phyloP scores from a whole-genome alignment of 1,284 basidiomycete genomes.

The Ceratobasidium sp. region DNA sequence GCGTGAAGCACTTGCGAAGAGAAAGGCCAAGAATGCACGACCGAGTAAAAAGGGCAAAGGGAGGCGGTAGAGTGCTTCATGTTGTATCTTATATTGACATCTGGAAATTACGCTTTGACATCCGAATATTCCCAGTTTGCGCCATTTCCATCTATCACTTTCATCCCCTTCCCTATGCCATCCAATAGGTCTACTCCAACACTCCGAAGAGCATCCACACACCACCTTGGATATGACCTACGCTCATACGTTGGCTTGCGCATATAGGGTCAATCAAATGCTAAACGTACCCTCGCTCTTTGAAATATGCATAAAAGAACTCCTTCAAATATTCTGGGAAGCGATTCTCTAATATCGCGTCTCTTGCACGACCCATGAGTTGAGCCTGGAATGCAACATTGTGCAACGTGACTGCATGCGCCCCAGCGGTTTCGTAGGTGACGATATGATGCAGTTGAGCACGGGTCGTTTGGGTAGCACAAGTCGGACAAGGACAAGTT shows the following conservation, averaged over 20 bases:
- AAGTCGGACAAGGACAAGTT: conserved; percentile 81
- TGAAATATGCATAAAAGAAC: conserved; percentile 79
- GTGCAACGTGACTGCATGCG: conserved; percentile 80
- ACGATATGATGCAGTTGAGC: conserved; percentile 75
- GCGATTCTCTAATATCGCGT: conserved; percentile 74
- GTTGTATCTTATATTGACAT: not conserved
- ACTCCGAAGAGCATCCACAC: conserved; percentile 75
- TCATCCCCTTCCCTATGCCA: conserved; percentile 52
- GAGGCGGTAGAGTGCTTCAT: conserved; percentile 19
- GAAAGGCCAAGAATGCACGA: conserved; percentile 77
- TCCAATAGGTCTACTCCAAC: conserved; percentile 79
- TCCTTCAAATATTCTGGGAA: conserved; percentile 76
- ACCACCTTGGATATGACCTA: conserved; percentile 77
- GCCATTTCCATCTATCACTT: conserved; percentile 64
- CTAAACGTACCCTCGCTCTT: conserved; percentile 51
- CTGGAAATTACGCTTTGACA: conserved; percentile 16
- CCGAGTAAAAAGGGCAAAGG: conserved; percentile 52
- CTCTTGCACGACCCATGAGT: conserved; percentile 78
- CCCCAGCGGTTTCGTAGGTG: conserved; percentile 78
- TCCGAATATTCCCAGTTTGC: conserved; percentile 74
- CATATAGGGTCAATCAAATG: not conserved
- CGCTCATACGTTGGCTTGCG: conserved; percentile 31
- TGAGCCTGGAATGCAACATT: conserved; percentile 83
- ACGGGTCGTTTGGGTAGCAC: conserved; percentile 65
- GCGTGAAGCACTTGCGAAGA: conserved; percentile 66